A percentile compares a stretch with the other conserved stretches of the same genome.
Conservation (phyloP, 139 green algal genomes). For the Tetradesmus obliquus region DNA sequence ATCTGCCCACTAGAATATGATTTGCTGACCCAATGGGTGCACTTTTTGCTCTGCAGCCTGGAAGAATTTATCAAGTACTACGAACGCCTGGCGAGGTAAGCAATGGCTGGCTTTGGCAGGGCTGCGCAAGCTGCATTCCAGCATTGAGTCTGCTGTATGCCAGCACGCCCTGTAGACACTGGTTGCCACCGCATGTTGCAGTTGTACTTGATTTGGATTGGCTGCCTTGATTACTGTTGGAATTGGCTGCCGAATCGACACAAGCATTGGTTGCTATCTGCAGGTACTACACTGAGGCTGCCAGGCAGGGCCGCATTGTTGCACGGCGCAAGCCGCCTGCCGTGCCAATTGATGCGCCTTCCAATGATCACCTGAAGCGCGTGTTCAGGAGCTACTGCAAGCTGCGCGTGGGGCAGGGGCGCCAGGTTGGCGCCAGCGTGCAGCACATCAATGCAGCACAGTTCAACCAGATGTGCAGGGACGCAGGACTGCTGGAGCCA, state of each 20-base stretch:
- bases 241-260: too few relatives aligned
- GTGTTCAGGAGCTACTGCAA: constrained; percentile 71
- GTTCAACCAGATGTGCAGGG: constrained; percentile 65
- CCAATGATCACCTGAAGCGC: constrained; percentile 52
- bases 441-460: constrained; percentile 68
- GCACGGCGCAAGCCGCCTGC: neutral
- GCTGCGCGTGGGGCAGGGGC: constrained; percentile 25
- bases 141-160: neutral
- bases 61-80: constrained; percentile 64
- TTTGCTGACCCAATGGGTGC: neutral
- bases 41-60: constrained; percentile 21
- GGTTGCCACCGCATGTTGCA: neutral
- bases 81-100: constrained; percentile 46
- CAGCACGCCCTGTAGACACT: too few relatives aligned
- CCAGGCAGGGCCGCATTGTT: constrained; percentile 32
- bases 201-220: too few relatives aligned
- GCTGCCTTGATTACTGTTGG: too few relatives aligned
- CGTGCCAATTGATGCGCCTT: constrained; percentile 31
- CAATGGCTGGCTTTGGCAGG: too few relatives aligned
- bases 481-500: constrained; percentile 69
- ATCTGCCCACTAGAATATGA: too few relatives aligned
- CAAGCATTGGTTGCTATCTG: neutral
- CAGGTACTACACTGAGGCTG: constrained; percentile 44
- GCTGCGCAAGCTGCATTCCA: neutral
- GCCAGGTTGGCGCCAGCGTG: constrained; percentile 46